A percentile compares a stretch with the other conserved stretches of the same genome.
These are phyloP conservation scores for Telfairia occidentalis DNA, from an alignment of 331 rosid genomes.

Conservation along the genomic window DNA sequence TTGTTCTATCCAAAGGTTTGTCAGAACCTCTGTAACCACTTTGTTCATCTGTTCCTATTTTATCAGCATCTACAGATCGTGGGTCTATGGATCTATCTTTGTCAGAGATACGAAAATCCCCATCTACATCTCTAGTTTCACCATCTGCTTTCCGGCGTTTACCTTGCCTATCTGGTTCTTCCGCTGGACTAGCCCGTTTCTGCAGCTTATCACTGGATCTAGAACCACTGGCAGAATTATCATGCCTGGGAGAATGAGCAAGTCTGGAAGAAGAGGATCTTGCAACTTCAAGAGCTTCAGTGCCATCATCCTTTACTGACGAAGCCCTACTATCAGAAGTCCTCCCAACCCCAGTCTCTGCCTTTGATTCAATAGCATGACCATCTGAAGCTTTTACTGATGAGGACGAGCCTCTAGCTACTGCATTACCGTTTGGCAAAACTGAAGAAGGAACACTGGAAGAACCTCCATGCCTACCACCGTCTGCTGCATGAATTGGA, in stretches of 20 bases:
- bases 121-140: constrained; percentile 64
- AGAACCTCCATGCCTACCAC: constrained; percentile 41
- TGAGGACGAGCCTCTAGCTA: constrained; percentile 41
- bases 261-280: constrained; percentile 64
- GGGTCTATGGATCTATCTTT: constrained; percentile 62
- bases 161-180: constrained; percentile 78
- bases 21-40: constrained; percentile 50
- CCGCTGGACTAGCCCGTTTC: constrained; percentile 82
- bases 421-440: constrained; percentile 46
- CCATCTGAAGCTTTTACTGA: constrained; percentile 33
- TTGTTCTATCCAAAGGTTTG: constrained; percentile 61
- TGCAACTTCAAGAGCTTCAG: constrained; percentile 44
- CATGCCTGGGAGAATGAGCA: constrained; percentile 77
- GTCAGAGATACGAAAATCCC: constrained; percentile 59
- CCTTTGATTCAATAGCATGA: constrained; percentile 51
- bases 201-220: constrained; percentile 72
- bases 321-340: constrained; percentile 53
- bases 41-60: constrained; percentile 52
- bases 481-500: constrained; percentile 39
- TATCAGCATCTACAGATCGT: constrained; percentile 56
- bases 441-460: constrained; percentile 35
- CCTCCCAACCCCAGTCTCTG: constrained; percentile 50
- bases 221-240: constrained; percentile 33
- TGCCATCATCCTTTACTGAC: constrained; percentile 60
- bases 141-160: constrained; percentile 84